Base-by-base conservation (phyloP, 805 yeast genomes). In the Myxozyma kluyveri region DNA sequence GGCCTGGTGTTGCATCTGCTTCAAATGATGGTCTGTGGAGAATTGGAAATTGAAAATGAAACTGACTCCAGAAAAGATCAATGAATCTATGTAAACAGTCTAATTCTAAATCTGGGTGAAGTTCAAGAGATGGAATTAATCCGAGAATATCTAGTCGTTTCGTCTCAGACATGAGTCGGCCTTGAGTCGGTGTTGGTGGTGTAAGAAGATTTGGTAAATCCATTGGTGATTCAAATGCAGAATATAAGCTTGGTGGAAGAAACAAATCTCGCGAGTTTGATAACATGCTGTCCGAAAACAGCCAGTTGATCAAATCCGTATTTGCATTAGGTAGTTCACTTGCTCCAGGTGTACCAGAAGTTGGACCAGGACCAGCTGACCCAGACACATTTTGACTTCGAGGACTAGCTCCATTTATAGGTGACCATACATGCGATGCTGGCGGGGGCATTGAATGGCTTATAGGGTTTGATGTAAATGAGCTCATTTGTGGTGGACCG, bases 21-120 rank as follows among this genome's bases (percentile, higher is more conserved):
- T 69, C 71, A 53, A 83, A 82, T 4, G 85, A 75, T 2, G 84
- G 82, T 44, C 72, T 70, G 61, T 82, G 88, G 29, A 83, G 65
- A 32, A 83, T 71, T 2, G 85, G 77, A 54, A 77, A 79, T 57
- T 81, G 78, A 0, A 82, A 79, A 62, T 82, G 84, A 60, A 80
- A 81, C 10, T 74, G 70, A 35, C 68, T 67, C 88, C 88, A 83
- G 63, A 79, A 83, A 24, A 57, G 52, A 4, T 47, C 47, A 29
- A 67, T 63, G 42, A 55, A 68, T 14, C 45, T 27, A 61, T 68
- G 52, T 61, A 71, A 29, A 67, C 60, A 58, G 65, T 45, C 56
- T 14, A 66, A 55, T 7, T 46, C 50, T 68, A 65, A 69, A 67
- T 19, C 78, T 65, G 46, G 74, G 57, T 45, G 74, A 44, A 57